Evolutionary conservation across 345 rosid species (phyloP), one percentile per base, ranked within the genome.

Genomic region (Dovyalis caffra): DNA sequence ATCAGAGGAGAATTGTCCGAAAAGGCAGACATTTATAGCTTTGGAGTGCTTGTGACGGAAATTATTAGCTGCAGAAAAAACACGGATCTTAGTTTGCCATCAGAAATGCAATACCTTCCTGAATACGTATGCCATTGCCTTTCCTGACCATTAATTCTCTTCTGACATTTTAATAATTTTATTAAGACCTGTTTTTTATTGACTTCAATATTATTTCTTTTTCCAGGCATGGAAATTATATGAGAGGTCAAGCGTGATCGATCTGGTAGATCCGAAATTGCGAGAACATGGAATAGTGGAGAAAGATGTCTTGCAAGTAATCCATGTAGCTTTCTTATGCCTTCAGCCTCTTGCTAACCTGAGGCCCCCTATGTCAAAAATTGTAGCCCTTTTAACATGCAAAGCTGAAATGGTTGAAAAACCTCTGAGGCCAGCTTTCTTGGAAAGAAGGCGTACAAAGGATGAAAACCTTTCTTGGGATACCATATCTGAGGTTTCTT

Each of bases 21-120:
- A 72, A 89, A 90, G 78, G 90, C 91, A 34, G 92, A 90, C 76
- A 89, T 89, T 23, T 90, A 90, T 68, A 87, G 92, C 74, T 90
- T 85, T 20, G 95, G 92, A 73, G 92, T 87, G 64, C 87, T 90
- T 15, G 66, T 86, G 76, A 87, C 89, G 0, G 95, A 90, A 85
- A 90, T 90, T 32, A 84, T 85, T 60, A 82, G 91, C 82, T 70
- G 89, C 83, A 79, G 90, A 78, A 90, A 79, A 68, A 90, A 90
- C 76, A 86, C 90, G 1, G 89, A 88, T 79, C 88, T 86, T 28
- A 81, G 71, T 18, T 69, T 90, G 65, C 84, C 89, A 37, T 80
- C 90, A 32, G 92, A 86, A 81, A 84, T 79, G 87, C 95, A 90
- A 68, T 90, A 90, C 69, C 91, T 90, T 31, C 92, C 95, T 2